Base-by-base conservation (phyloP, 2,329 filamentous ascomycete genomes). In the Neonectria coccinea region DNA sequence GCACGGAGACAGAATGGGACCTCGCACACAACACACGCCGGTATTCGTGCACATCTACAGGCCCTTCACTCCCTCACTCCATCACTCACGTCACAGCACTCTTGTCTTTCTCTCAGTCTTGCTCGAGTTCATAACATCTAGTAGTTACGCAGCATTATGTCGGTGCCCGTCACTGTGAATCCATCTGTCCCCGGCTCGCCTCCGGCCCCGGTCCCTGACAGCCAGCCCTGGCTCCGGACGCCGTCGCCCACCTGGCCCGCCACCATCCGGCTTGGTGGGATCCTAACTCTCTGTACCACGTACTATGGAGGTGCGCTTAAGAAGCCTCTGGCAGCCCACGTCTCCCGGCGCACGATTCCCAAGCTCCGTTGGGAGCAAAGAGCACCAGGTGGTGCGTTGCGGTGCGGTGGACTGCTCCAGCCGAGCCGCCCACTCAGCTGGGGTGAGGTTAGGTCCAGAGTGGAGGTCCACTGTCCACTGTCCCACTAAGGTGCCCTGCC, bases 191-290 rank as follows among this genome's bases (percentile, higher is more conserved):
- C 66, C 62, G 61, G 61, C 41, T 50, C 36, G 61, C 66, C 64
- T 56, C 58, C 45, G 54, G 53, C 66, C 71, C 68, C 68, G 64
- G 71, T 72, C 71, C 71, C 58, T 72, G 70, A 47, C 41, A 53
- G 39, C 48, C 36, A 51, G 33, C 36, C 42, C 31, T 61, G 42
- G 41, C 53, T 58, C 57, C 45, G 55, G 60, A 50, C 27, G 25
- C 41, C 47, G 47, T 52, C 47, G 50, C 48, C 25, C 56, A 45
- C 36, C 56, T 52, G 47, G 56, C 51, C 48, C 48, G 56, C 39
- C 27, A 45, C 18, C 4, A 27, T 47, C 56, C 27, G 16, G 27
- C 33, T 47, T 62, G 59, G 59, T 53, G 47, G 53, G 29, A 45
- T 41, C 31, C 55, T 67, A 47, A 52, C 56, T 47, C 59, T 33